Evolutionary conservation across 108 stramenopile species (phyloP), one percentile per base, ranked within the genome.

Genomic region (Cyclotella atomus): DNA sequence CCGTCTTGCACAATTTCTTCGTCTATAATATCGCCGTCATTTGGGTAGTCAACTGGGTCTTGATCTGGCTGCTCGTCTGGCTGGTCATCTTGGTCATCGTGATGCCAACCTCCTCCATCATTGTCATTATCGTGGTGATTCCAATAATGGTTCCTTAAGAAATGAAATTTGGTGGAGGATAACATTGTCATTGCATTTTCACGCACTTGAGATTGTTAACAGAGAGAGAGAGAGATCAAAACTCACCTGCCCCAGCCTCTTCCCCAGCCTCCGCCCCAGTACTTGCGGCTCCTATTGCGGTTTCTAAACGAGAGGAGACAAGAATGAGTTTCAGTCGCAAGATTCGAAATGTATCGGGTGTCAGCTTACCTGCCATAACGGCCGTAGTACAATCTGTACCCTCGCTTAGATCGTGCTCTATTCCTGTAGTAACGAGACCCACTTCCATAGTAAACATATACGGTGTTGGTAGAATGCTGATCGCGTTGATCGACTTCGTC

Each of bases 391-490:
- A n/a, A n/a, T n/a, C n/a, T n/a, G n/a, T n/a, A n/a, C n/a, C n/a
- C n/a, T n/a, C n/a, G n/a, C n/a, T n/a, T n/a, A n/a, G n/a, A n/a
- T n/a, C n/a, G n/a, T n/a, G n/a, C n/a, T 24, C 16, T 6, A 17
- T 55, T 55, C 54, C 54, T 55, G 54, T 55, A 55, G 28, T 55
- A 55, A 23, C 54, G 24, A 2, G 15, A 9, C 25, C 54, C 27
- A 55, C 27, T 28, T 4, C 25, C 54, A 28, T 55, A 55, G 17
- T 55, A 55, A 4, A 55, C 25, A 17, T 55, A 55, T 4, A 55
- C 54, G 6, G 54, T 55, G 17, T 6, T 29, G 24, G 4, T 17
- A 55, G 24, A 6, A 17, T 55, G 21, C 5, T 16, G 6, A 29
- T n/a, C n/a, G n/a, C n/a, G n/a, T n/a, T 55, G 25, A 9, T 28